Percentiles rank a stretch among this genome's conserved stretches.
Conservation (phyloP, 2,329 filamentous ascomycete species). For the Neocatenulostroma microsporum region DNA sequence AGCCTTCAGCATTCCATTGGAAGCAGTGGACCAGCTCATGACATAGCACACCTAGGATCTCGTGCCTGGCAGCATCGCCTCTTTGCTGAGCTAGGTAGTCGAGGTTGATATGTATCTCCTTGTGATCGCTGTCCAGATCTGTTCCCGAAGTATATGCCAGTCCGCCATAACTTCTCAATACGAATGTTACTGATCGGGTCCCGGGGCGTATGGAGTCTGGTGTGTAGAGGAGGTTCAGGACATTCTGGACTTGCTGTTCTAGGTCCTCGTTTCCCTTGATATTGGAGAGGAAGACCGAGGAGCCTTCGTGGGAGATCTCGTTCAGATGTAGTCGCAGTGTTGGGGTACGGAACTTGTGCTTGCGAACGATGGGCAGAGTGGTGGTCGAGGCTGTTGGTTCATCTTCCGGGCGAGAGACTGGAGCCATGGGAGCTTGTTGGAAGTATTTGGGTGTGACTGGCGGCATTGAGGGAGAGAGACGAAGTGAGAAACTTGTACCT, state of each 20-base stretch:
- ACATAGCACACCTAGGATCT: conserved; percentile 75
- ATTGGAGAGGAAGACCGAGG: conserved; percentile 58
- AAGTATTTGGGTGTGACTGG: conserved; percentile 29
- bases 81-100: conserved; percentile 53
- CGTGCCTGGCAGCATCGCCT: conserved; percentile 37
- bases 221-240: conserved; percentile 66
- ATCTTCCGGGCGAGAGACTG: conserved; percentile 9
- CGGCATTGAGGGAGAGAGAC: conserved; percentile 11
- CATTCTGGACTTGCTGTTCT: conserved; percentile 54
- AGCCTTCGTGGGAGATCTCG: conserved; percentile 50
- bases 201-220: conserved; percentile 39
- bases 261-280: conserved; percentile 58
- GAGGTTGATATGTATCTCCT: conserved; percentile 84
- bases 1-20: conserved; percentile 62
- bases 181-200: conserved; percentile 79
- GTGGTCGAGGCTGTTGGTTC: conserved; percentile 9
- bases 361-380: conserved; percentile 16
- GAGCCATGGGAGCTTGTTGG: conserved; percentile 27
- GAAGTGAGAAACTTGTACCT: too few relatives aligned
- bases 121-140: conserved; percentile 75
- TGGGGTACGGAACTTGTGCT: conserved; percentile 33
- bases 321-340: conserved; percentile 42
- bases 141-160: conserved; percentile 82
- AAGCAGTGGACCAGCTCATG: conserved; percentile 96
- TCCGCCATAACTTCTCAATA: conserved; percentile 70